A percentile compares a stretch with the other conserved stretches of the same genome.
Conservation (phyloP, 768 basidiomycete species). For the Tylopilus rubrobrunneus region DNA sequence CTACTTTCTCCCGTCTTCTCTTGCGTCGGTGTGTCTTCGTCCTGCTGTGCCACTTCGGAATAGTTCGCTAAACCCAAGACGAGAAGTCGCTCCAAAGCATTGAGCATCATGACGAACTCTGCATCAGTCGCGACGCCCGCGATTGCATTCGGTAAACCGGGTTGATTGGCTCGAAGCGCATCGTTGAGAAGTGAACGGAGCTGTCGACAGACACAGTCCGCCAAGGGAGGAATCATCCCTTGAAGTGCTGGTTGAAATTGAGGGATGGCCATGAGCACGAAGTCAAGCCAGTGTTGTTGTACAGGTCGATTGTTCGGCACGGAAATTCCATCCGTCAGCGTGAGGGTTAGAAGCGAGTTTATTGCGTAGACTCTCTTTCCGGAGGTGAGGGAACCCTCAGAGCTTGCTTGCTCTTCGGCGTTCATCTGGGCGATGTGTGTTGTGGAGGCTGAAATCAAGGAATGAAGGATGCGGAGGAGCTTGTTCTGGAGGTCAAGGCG, state of each 20-base stretch:
- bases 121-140: slow-evolving; percentile 62
- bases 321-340: slow-evolving; percentile 78
- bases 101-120: slow-evolving; percentile 81
- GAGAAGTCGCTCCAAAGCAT: slow-evolving; percentile 78
- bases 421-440: slow-evolving; percentile 29
- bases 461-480: slow-evolving; percentile 86
- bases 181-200: slow-evolving; percentile 55
- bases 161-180: slow-evolving; percentile 41
- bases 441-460: slow-evolving; percentile 67
- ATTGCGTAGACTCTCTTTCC: slow-evolving; percentile 42
- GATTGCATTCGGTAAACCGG: slow-evolving; percentile 40
- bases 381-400: slow-evolving; percentile 33
- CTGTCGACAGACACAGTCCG: slow-evolving; percentile 75
- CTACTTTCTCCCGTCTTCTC: slow-evolving; percentile 58
- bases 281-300: slow-evolving; percentile 95
- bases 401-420: slow-evolving; percentile 31
- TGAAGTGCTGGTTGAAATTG: slow-evolving; percentile 76
- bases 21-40: slow-evolving; percentile 50
- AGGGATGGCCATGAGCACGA: slow-evolving; percentile 85
- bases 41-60: slow-evolving; percentile 43
- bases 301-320: slow-evolving; percentile 67
- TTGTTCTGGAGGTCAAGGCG: slow-evolving; percentile 90
- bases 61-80: slow-evolving; percentile 64
- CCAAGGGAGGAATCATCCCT: slow-evolving; percentile 65
- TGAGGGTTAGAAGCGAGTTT: slow-evolving; percentile 72